Evolutionary conservation across 352 stramenopile species (phyloP), one percentile per base, ranked within the genome.

Genomic region (Globisporangium camurandrum): DNA sequence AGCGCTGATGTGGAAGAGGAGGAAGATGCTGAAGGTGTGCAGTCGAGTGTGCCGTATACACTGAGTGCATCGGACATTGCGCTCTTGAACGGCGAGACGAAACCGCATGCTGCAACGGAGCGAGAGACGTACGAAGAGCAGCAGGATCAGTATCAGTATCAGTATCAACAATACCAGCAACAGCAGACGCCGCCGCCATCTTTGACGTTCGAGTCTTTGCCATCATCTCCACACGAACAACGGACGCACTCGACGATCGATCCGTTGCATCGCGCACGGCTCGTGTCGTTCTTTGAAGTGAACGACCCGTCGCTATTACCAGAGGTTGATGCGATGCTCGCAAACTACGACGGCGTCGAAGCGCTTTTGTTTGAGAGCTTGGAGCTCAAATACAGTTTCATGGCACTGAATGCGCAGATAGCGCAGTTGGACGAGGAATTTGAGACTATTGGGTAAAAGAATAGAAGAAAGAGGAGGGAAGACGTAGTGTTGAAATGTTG

Each of bases 301-400:
- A 73, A 75, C 19, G 81, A 93, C 42, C 75, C 74, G n/a, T 60
- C 70, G 10, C 82, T 84, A 54, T 43, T 93, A 1, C 20, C 56
- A 0, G 57, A 86, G 53, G 76, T 93, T 33, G 78, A 93, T n/a
- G 63, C 78, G 6, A 90, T 90, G 78, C 62, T 93, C 2, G 52
- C 65, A 30, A 88, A 59, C 51, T 93, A 93, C 57, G 61, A 59
- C 16, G 81, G 78, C 27, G 78, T 90, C 14, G 81, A 93, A 50
- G 61, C 66, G 11, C 84, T 69, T 49, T 65, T 93, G 6, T 88
- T 93, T 38, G 72, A 93, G 40, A 89, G 76, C 34, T 62, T 93
- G 20, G 71, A 86, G 49, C 74, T 93, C 42, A 93, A 93, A 58
- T 93, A 93, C 60, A 81, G 71, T 58, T 88, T 85, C 57, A 69